Base-by-base conservation (phyloP, 371 early-diverging fungal genomes). In the Mucor plumbeus region DNA sequence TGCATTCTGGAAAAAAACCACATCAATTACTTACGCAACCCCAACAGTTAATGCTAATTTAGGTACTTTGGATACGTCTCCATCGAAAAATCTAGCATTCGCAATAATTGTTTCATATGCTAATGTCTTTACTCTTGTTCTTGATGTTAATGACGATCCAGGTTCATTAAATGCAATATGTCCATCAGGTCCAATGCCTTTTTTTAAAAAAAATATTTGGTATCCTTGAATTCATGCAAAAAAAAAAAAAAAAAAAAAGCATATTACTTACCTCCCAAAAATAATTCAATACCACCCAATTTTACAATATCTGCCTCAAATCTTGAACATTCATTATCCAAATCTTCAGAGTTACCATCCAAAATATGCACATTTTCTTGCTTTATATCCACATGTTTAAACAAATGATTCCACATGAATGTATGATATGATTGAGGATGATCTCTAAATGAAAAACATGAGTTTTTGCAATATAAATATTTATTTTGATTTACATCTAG, bases 141-240 rank as follows among this genome's bases (percentile, higher is more conserved):
- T 85, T 4, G 93, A 93, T 61, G 88, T 89, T 41, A 95, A 80
- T 15, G 93, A 93, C n/a, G 93, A 92, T 34, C 95, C 95, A n/a
- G 95, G 95, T 69, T 95, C 95, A 71, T 95, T 95, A 71, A 95
- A 95, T 14, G 95, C 95, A 76, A 95, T 93, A 71, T 95, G 95
- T 41, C 95, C 95, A 74, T 95, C 70, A n/a, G 70, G 70, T 8
- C 70, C 70, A 65, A 70, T 70, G n/a, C 70, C 70, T 70, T 4
- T 7, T 70, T 4, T 7, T 40, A 38, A 19, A 50, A 10, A 44
- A 36, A 19, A 35, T 41, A 31, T 19, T 35, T 40, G 26, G 4
- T 0, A 34, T 33, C 81, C 83, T 78, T 85, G 48, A 80, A 83
- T 38, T 50, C 38, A 63, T 87, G 82, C 50, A 50, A 21, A 21